A percentile compares a stretch with the other conserved stretches of the same genome.
These are phyloP conservation scores for Pleoardoris graminearum DNA, from an alignment of 2,329 filamentous ascomycete genomes.

Conservation along the genomic window DNA sequence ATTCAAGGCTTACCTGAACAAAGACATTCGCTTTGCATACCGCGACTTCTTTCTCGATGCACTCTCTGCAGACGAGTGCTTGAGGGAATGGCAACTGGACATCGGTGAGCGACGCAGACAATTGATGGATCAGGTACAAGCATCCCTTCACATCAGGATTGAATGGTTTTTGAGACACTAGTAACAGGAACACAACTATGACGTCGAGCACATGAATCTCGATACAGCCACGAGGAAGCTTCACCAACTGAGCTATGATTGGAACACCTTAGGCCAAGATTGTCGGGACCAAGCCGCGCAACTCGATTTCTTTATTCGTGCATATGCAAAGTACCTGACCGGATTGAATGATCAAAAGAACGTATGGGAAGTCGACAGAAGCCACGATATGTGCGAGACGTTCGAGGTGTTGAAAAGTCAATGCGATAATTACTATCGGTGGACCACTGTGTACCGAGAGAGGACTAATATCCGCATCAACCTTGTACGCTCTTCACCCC, in stretches of 20 bases:
- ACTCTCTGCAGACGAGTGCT: slow-evolving; percentile 22
- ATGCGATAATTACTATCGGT: slow-evolving; percentile 23
- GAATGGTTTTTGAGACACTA: background rate
- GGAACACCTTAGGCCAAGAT: slow-evolving; percentile 28
- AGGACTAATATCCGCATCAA: slow-evolving; percentile 27
- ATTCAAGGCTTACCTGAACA: slow-evolving; percentile 12
- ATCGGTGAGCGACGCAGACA: slow-evolving; percentile 19
- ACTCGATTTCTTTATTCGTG: slow-evolving; percentile 21
- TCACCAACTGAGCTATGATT: slow-evolving; percentile 23
- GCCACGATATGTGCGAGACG: slow-evolving; percentile 17
- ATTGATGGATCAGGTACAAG: slow-evolving; percentile 18
- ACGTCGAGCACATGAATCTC: slow-evolving; percentile 15
- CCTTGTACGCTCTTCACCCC: slow-evolving; percentile 15
- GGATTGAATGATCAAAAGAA: background rate
- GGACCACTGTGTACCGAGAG: slow-evolving; percentile 24
- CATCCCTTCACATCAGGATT: background rate
- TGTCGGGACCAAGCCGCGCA: slow-evolving; percentile 19
- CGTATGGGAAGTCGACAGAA: slow-evolving; percentile 13
- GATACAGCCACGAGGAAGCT: slow-evolving; percentile 18
- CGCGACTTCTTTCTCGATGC: slow-evolving; percentile 27
- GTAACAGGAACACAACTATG: slow-evolving; percentile 15
- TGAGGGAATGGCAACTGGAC: slow-evolving; percentile 24
- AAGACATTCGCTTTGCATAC: slow-evolving; percentile 12
- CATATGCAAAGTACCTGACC: slow-evolving; percentile 14
- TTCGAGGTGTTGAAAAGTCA: slow-evolving; percentile 22